Evolutionary conservation across 2,329 filamentous ascomycete species (phyloP), one percentile per base, ranked within the genome.

Genomic region (Claviceps capensis): DNA sequence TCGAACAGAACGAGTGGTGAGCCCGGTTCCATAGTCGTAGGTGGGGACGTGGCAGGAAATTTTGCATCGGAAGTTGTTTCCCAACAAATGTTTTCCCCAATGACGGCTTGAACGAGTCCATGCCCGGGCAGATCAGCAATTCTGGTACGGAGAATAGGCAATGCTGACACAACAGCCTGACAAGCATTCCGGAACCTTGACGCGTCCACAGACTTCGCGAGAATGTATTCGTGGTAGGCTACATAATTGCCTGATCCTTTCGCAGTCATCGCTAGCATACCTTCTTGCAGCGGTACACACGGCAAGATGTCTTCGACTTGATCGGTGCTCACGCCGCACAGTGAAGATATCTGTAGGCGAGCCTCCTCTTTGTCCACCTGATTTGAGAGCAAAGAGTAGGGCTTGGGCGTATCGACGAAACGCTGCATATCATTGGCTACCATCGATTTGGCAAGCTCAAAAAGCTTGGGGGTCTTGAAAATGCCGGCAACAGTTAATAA

Each of bases 21-120:
- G 8, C 71, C 71, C 0, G 73, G 60, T 4, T 64, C 62, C 55
- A 72, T 68, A 0, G 60, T 50, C 16, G 9, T 22, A 17, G 26
- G 5, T 1, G 26, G 26, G 26, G 26, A 30, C 8, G 26, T 30
- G 26, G 26, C 26, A 30, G 26, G 8, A 30, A 30, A 14, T 26
- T 30, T n/a, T 34, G 23, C 62, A 9, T 8, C 8, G 9, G 26
- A 30, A 30, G 8, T 30, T 30, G 26, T 62, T 66, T 67, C 14
- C 14, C 6, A 9, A 71, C 65, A 11, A 58, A 58, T 26, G 67
- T 63, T n/a, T 64, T 63, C 34, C 14, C 16, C 7, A 8, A 73
- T 54, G 6, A 76, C 69, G 0, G 72, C 68, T 54, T 76, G 73
- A 47, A 72, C 58, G 0, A 74, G 60, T 4, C 72, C 72, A 5